Conservation (phyloP, 805 yeast species). For the Teunomyces kruisii region DNA sequence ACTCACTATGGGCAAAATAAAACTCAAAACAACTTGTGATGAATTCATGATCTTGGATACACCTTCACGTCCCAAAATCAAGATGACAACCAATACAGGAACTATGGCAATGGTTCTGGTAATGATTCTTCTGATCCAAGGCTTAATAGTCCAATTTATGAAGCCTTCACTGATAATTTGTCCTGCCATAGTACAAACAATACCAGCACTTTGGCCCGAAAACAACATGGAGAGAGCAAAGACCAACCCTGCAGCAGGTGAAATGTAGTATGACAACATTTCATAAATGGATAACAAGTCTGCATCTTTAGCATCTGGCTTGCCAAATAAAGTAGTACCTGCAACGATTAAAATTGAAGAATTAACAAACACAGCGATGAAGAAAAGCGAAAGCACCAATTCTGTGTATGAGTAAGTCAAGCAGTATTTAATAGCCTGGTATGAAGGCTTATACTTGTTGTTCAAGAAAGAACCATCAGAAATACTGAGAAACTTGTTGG, state of each 20-base stretch:
- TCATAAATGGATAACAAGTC: slow-evolving; percentile 45
- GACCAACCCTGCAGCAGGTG: slow-evolving; percentile 45
- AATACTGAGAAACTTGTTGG: slow-evolving; percentile 18
- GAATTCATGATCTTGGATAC: slow-evolving; percentile 45
- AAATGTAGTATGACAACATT: slow-evolving; percentile 43
- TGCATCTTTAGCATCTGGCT: slow-evolving; percentile 47
- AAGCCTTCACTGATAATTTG: slow-evolving; percentile 48
- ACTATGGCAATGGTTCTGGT: slow-evolving; percentile 43
- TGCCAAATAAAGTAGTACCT: slow-evolving; percentile 39
- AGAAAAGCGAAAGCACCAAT: slow-evolving; percentile 38
- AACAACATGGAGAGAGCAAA: slow-evolving; percentile 48
- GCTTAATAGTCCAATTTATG: slow-evolving; percentile 43
- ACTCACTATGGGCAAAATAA: slow-evolving; percentile 43
- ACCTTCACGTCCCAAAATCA: slow-evolving; percentile 42
- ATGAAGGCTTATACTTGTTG: slow-evolving; percentile 40
- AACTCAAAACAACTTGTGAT: slow-evolving; percentile 45
- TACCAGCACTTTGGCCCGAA: slow-evolving; percentile 49
- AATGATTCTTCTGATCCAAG: slow-evolving; percentile 43
- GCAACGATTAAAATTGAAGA: slow-evolving; percentile 47
- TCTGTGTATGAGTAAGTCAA: slow-evolving; percentile 41
- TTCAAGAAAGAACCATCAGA: slow-evolving; percentile 31
- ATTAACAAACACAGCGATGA: slow-evolving; percentile 46
- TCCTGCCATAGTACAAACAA: slow-evolving; percentile 50
- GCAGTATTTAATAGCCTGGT: slow-evolving; percentile 41
- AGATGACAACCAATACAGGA: slow-evolving; percentile 40